Percentiles rank a stretch among this genome's conserved stretches.
Conservation (phyloP, 768 basidiomycete genomes). For the Mycena galopus region DNA sequence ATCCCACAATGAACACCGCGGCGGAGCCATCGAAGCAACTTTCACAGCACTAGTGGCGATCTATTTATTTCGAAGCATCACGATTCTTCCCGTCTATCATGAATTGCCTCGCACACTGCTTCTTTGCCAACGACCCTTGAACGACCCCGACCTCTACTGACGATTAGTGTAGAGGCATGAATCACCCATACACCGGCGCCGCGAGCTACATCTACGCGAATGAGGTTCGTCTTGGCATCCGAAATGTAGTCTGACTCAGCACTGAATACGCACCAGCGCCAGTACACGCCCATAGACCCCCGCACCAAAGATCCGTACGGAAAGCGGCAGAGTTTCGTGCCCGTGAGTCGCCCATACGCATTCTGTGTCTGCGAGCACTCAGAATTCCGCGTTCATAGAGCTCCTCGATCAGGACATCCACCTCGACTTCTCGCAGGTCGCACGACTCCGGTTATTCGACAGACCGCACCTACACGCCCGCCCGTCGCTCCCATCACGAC, state of each 20-base stretch:
- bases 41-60: background rate
- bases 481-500: constrained; percentile 13
- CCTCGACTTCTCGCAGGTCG: background rate
- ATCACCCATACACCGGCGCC: constrained; percentile 26
- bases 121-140: background rate
- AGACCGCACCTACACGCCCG: constrained; percentile 29
- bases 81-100: background rate
- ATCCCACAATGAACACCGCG: background rate
- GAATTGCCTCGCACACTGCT: constrained; percentile 2
- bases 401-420: constrained; percentile 11
- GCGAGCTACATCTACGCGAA: constrained; percentile 27
- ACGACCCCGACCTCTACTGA: background rate
- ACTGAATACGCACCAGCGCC: background rate
- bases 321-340: background rate
- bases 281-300: constrained; percentile 5
- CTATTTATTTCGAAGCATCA: constrained; percentile 10
- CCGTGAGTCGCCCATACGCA: background rate
- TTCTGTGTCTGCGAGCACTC: background rate
- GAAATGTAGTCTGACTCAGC: background rate
- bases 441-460: constrained; percentile 29
- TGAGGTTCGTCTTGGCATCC: constrained; percentile 1
- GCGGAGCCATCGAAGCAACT: background rate
- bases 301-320: constrained; percentile 10
- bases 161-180: background rate
- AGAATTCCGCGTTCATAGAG: background rate